Evolutionary conservation across 1,139 yeast species (phyloP), one percentile per base, ranked within the genome.

Genomic region (Diutina siamensis): DNA sequence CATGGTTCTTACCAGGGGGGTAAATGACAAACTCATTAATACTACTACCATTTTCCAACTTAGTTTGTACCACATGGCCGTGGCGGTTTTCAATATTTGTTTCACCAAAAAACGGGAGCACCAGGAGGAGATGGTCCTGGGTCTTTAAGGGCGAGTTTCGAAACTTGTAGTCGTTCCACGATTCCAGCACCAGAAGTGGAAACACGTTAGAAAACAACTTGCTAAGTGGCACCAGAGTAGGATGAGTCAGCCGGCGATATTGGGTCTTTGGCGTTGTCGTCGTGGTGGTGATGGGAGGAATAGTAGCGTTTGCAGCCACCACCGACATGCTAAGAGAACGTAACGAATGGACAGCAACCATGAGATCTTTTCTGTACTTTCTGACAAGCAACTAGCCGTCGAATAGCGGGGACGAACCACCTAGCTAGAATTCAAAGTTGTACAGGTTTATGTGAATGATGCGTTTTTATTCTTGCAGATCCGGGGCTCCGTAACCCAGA

Each of bases 1-100:
- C 42, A 7, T 4, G 12, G 13, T 19, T n/a, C 8, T 22, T 38
- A 20, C 19, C 21, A 12, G 8, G 60, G 0, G 85, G 83, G 46
- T 68, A 65, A 2, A 81, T 76, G 46, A 71, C 74, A 55, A 79
- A 76, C 57, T 82, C 92, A 54, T 82, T 82, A 44, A 83, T 80
- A 50, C 63, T 72, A 45, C 76, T 58, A 1, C 66, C 65, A 18
- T 65, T 2, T 65, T 65, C 2, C 2, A 79, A 62, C 18, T 60
- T 57, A 0, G 71, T 64, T 45, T 62, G 61, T 7, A 71, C 45
- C 1, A 67, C 65, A 36, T 63, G 55, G 2, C 68, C 60, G 3
- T 59, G 49, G 17, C 69, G 49, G 1, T 74, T 74, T 4, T 41
- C 8, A 1, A 51, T 15, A 47, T 68, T 72, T 2, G 59, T 48